Base-by-base conservation (phyloP, 2,329 filamentous ascomycete genomes). In the Teratosphaeria nubilosa region DNA sequence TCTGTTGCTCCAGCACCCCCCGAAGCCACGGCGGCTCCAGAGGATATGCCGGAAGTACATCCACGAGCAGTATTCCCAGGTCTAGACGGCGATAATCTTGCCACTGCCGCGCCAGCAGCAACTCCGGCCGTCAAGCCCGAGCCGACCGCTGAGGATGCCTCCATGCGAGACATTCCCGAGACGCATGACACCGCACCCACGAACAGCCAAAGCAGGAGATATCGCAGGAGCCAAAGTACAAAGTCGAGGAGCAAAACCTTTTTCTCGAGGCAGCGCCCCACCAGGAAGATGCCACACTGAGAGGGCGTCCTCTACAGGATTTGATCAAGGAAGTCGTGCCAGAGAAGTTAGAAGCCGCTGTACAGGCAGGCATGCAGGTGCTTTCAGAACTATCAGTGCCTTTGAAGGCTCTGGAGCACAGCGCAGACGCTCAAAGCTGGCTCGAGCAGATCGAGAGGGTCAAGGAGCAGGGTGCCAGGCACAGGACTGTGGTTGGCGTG, bases 401-500 rank as follows among this genome's bases (percentile, higher is more conserved):
- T 3, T 66, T 80, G 13, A 48, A 62, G 4, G 60, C 64, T 25
- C 62, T 70, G 11, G 59, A 58, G 5, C 51, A 54, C 7, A 63
- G 60, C 24, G 52, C 60, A 48, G 74, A 78, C 58, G 72, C 70
- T 1, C 58, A 65, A n/a, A 61, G 69, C 22, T 80, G 75, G 76
- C 58, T 75, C 7, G 58, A 72, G 22, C 65, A 74, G 13, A 77
- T 80, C 45, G 68, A 75, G 2, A 71, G 72, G 2, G 66, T 81
- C 0, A 67, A 72, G 30, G 68, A 73, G 2, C 73, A 75, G 55
- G 71, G 74, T 2, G 65, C 66, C 5, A 70, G 69, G 27, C 77
- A 76, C 11, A 71, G 73, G 16, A 75, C 76, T 1, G 74, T 85
- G 0, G 74, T 86, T 20, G 83, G 82, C 5, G 79, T 86, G 0